Evolutionary conservation across 2,329 filamentous ascomycete genomes (phyloP), one percentile per base, ranked within the genome.

Genomic region (Hymenoscyphus infarciens): DNA sequence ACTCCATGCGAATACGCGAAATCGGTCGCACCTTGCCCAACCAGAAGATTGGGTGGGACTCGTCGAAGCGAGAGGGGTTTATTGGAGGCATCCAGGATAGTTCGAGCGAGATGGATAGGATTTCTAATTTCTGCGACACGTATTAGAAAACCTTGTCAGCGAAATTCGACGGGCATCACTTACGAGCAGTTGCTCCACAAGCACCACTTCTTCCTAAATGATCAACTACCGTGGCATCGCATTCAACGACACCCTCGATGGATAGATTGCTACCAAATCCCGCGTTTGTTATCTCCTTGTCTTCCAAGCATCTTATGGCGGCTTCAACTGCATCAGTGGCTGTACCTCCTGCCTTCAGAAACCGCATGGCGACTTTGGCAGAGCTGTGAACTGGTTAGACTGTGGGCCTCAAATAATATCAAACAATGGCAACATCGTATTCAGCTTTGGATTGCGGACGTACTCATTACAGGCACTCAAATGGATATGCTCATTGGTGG

Each of bases 201-300:
- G 92, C 95, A 68, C 95, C 95, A 74, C 94, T 98, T 67, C 92
- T 87, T 52, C 96, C 95, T 58, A 88, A 80, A 74, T 98, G 90
- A 72, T 99, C 93, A 49, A 99, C 90, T 60, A 99, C 85, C 0
- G 92, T 93, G 61, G 95, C 95, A 79, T 99, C 95, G 70, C 93
- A 96, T 75, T 99, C 95, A 13, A 98, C 95, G 1, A 87, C 85
- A 1, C 95, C 95, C 69, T 97, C 89, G 66, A 96, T 90, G 54
- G 91, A 88, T 27, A 99, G 80, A 71, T 99, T 99, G 77, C 95
- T 99, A 56, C 96, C 95, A 74, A 90, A 98, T 0, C 95, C 95
- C 42, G 94, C 91, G 75, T 99, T 99, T 39, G 96, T 99, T 68
- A 99, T 96, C 71, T 97, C 92, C 62, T 90, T 88, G 74, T 99